A percentile compares a stretch with the other conserved stretches of the same genome.
These are phyloP conservation scores for Xerocomellus dryophilus DNA, from an alignment of 768 basidiomycete species.

Conservation along the genomic window DNA sequence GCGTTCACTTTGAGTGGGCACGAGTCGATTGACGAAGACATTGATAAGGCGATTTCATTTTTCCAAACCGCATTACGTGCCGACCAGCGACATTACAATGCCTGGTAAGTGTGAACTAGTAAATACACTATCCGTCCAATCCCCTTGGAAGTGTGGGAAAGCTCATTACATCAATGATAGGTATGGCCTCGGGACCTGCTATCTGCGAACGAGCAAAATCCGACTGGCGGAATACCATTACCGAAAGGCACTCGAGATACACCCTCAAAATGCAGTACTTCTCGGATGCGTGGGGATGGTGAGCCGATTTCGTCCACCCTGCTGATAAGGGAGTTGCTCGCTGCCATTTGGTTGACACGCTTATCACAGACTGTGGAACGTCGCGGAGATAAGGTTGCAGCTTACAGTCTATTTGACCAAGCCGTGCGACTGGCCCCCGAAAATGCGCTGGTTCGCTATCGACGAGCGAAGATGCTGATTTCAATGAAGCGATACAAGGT, in stretches of 20 bases:
- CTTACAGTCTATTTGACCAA: conserved; percentile 75
- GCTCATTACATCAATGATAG: conserved; percentile 45
- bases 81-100: conserved; percentile 94
- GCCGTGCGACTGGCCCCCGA: conserved; percentile 79
- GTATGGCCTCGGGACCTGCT: conserved; percentile 99
- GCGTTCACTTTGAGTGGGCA: conserved; percentile 96
- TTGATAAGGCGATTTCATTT: conserved; percentile 86
- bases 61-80: conserved; percentile 90
- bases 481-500: conserved; percentile 81
- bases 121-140: not conserved
- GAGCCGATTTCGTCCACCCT: conserved; percentile 36
- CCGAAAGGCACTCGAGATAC: conserved; percentile 86
- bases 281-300: conserved; percentile 96
- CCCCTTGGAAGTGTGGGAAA: not conserved
- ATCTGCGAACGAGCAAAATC: conserved; percentile 90
- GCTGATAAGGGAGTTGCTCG: conserved; percentile 19
- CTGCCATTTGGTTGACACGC: conserved; percentile 10
- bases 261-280: conserved; percentile 93
- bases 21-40: conserved; percentile 94
- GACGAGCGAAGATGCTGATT: conserved; percentile 88
- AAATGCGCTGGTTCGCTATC: conserved; percentile 92
- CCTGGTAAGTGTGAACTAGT: conserved; percentile 66
- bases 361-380: conserved; percentile 79
- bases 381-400: conserved; percentile 70
- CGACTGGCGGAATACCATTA: conserved; percentile 96